Evolutionary conservation across 176 grass and related monocot species (phyloP).

Genomic region (Hordeum marinum): DNA sequence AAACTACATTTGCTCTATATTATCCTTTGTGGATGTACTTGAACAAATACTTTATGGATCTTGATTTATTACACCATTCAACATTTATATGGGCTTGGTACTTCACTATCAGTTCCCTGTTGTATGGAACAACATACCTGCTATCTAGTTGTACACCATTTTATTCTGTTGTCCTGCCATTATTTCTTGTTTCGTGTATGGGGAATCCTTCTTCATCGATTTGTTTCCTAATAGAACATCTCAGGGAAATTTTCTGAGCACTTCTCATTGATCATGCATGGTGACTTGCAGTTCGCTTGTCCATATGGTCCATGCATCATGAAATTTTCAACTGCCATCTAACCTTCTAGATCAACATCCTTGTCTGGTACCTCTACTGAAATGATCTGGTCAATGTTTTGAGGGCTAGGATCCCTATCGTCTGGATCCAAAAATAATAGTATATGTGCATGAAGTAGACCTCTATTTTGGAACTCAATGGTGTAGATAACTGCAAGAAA

Average conservation of each 20-base stretch:
- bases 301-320: slow-evolving; percentile 35
- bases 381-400: slow-evolving; percentile 17
- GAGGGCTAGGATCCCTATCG: not conserved
- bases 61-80: slow-evolving; percentile 24
- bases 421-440: slow-evolving; percentile 1
- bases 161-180: not conserved
- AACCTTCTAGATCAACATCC: not conserved
- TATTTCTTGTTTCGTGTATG: slow-evolving; percentile 11
- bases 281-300: not conserved
- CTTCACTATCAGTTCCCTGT: not conserved
- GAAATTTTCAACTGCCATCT: slow-evolving; percentile 3
- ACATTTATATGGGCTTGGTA: slow-evolving; percentile 34
- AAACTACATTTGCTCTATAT: not conserved
- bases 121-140: slow-evolving; percentile 9
- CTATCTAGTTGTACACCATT: slow-evolving; percentile 14
- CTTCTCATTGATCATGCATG: slow-evolving; percentile 17
- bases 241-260: slow-evolving; percentile 32
- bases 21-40: slow-evolving; percentile 35
- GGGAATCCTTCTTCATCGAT: slow-evolving; percentile 21
- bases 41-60: slow-evolving; percentile 36
- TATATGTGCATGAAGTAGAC: slow-evolving; percentile 18
- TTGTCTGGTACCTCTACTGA: not conserved
- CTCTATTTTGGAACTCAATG: slow-evolving; percentile 1
- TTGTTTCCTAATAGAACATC: not conserved
- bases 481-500: slow-evolving; percentile 1